Base-by-base conservation (phyloP, 257 asterid genomes). In the Nicotiana paniculata region DNA sequence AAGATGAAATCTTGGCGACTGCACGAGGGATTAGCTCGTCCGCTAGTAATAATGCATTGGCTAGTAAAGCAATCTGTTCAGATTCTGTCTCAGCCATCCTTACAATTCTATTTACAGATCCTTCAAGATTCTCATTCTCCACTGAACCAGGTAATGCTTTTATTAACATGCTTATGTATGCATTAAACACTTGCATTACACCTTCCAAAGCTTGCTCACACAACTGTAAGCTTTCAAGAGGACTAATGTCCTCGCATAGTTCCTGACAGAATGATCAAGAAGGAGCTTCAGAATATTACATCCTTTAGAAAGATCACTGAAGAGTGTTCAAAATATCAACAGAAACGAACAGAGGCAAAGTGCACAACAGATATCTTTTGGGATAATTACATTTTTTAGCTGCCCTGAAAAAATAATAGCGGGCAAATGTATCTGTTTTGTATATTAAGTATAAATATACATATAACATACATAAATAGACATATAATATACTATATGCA, bases 11-110 rank as follows among this genome's bases (percentile, higher is more conserved):
- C 87, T 91, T 93, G 67, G 77, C 24, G 9, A 92, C 86, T 66
- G 97, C 98, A 58, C 96, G 97, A 1, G 98, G 97, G 48, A 95
- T 93, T 77, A 92, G 91, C 86, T 95, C 99, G 51, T 95, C 97
- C 0, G 97, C 91, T 74, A 95, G 83, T 81, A 91, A 65, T 80
- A 93, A 63, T n/a, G 95, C 99, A 66, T 95, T 93, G 43, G 96
- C 97, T 70, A 95, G 85, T 82, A 95, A 82, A 61, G 95, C 91
- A 77, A 90, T 80, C 81, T 95, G 97, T 35, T 95, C 96, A 0
- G 84, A 77, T 85, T 92, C 98, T 1, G 93, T 80, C 77, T 92
- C 97, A 3, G 97, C 97, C 81, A 88, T 68, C 82, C 88, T 88
- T n/a, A 93, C 97, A 84, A 92, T 91, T 85, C 93, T 88, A 55